phyloP scores from a whole-genome alignment of 1,284 basidiomycete species.

The Microbotryum intermedium region DNA sequence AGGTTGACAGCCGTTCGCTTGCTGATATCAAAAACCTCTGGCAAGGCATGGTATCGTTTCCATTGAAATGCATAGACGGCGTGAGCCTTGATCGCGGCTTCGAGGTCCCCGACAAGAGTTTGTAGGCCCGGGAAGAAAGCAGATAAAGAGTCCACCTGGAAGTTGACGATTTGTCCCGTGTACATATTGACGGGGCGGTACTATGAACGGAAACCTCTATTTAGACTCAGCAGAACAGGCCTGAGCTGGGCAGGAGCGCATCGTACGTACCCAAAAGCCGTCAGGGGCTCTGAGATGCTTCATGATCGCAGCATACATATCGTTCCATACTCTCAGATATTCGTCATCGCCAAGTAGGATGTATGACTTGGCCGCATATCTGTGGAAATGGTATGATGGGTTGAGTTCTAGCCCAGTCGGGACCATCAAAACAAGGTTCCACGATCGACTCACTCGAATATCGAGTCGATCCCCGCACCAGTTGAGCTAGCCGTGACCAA shows the following conservation, averaged over 20 bases:
- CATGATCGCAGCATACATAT: slow-evolving; percentile 81
- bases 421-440: background rate
- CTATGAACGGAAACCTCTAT: slow-evolving; percentile 41
- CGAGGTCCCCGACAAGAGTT: slow-evolving; percentile 78
- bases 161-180: slow-evolving; percentile 59
- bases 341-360: slow-evolving; percentile 57
- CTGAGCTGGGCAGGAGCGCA: background rate
- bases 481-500: slow-evolving; percentile 53
- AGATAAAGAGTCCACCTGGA: slow-evolving; percentile 70
- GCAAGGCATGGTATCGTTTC: slow-evolving; percentile 70
- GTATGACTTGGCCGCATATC: slow-evolving; percentile 50
- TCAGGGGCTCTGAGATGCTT: slow-evolving; percentile 68
- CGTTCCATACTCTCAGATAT: slow-evolving; percentile 80
- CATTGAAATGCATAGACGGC: slow-evolving; percentile 56
- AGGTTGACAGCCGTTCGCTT: slow-evolving; percentile 51
- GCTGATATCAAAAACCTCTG: slow-evolving; percentile 79
- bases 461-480: slow-evolving; percentile 87
- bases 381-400: slow-evolving; percentile 35
- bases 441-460: slow-evolving; percentile 71
- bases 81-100: slow-evolving; percentile 47
- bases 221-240: slow-evolving; percentile 29
- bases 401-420: too few relatives aligned
- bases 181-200: slow-evolving; percentile 70
- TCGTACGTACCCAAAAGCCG: slow-evolving; percentile 66
- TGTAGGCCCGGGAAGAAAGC: slow-evolving; percentile 84